Percentiles rank a stretch among this genome's conserved stretches.
Evolutionary conservation across 2,329 filamentous ascomycete genomes (phyloP).

Genomic region (Dissoconium aciculare): DNA sequence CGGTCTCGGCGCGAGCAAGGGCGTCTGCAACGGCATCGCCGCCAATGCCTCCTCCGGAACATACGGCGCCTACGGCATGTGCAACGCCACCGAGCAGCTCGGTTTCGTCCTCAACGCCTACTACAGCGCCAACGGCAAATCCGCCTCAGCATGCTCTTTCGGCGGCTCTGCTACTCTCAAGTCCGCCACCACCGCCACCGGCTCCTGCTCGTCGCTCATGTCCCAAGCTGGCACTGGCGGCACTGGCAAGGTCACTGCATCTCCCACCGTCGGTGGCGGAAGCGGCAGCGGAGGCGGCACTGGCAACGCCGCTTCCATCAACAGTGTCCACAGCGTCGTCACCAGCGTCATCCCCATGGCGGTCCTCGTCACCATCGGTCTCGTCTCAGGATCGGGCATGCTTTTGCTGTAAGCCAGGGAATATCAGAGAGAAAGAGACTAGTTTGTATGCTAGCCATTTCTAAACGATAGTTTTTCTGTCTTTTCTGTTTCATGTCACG

Average conservation of each 20-base stretch:
- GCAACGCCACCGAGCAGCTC: conserved; percentile 53
- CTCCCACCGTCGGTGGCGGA: conserved; percentile 26
- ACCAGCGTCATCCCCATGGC: conserved; percentile 15
- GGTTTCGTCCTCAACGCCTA: conserved; percentile 61
- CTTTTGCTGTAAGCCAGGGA: conserved; percentile 19
- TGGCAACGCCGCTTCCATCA: conserved; percentile 13
- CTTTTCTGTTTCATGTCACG: too few relatives aligned
- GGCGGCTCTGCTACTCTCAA: conserved; percentile 47
- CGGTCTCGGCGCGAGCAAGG: conserved; percentile 35
- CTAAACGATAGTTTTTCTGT: too few relatives aligned
- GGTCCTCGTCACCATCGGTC: conserved; percentile 15
- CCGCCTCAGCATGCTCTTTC: conserved; percentile 52
- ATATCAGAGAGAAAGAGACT: background rate
- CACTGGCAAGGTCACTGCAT: conserved; percentile 39
- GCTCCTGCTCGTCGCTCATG: conserved; percentile 45
- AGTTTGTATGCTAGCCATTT: too few relatives aligned
- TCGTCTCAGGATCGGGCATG: conserved; percentile 21
- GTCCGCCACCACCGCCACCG: conserved; percentile 31
- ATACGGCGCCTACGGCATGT: conserved; percentile 70
- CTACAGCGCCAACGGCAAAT: conserved; percentile 43
- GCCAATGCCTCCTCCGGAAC: conserved; percentile 51
- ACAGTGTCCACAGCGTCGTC: conserved; percentile 9
- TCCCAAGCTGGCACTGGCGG: conserved; percentile 48
- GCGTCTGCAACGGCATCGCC: conserved; percentile 55
- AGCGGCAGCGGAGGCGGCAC: conserved; percentile 8